Evolutionary conservation across 2,329 filamentous ascomycete genomes (phyloP).

Genomic region (Aureobasidium mangrovei): DNA sequence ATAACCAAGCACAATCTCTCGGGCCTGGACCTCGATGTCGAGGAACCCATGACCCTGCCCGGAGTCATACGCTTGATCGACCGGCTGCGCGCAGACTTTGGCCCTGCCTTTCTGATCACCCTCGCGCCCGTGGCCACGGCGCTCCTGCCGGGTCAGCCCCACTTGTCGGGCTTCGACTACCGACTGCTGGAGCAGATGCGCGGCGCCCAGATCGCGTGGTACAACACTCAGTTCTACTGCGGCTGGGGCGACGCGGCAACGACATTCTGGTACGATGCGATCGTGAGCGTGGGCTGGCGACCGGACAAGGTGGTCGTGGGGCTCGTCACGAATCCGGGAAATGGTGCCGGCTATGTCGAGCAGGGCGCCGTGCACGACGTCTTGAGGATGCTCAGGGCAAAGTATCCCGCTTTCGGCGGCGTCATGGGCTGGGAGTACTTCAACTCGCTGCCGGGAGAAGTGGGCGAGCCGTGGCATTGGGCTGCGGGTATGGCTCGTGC

Average conservation of each 20-base stretch:
- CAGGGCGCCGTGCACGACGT: constrained; percentile 49
- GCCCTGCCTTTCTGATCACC: constrained; percentile 63
- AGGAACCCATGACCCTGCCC: constrained; percentile 62
- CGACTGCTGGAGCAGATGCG: constrained; percentile 59
- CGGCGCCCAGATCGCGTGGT: constrained; percentile 65
- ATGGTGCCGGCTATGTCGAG: constrained; percentile 57
- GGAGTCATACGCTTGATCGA: constrained; percentile 49
- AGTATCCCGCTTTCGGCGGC: constrained; percentile 66
- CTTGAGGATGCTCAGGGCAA: constrained; percentile 47
- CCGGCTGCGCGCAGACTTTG: constrained; percentile 53
- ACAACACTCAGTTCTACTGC: constrained; percentile 90
- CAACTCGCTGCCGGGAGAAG: constrained; percentile 62
- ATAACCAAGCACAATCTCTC: constrained; percentile 55
- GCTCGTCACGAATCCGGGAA: constrained; percentile 67
- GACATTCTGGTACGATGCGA: constrained; percentile 43
- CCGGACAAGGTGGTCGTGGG: constrained; percentile 69
- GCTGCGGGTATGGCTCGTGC: constrained; percentile 54
- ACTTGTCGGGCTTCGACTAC: constrained; percentile 78
- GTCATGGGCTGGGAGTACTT: constrained; percentile 97
- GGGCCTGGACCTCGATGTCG: constrained; percentile 70
- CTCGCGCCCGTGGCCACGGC: constrained; percentile 75
- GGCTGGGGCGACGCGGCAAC: constrained; percentile 65
- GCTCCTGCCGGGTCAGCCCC: constrained; percentile 46
- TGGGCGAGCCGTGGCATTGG: constrained; percentile 65
- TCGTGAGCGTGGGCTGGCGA: constrained; percentile 58